Percentiles rank a stretch among this genome's conserved stretches.
Conservation (phyloP, 352 stramenopile species). For the Phytophthora cajani region DNA sequence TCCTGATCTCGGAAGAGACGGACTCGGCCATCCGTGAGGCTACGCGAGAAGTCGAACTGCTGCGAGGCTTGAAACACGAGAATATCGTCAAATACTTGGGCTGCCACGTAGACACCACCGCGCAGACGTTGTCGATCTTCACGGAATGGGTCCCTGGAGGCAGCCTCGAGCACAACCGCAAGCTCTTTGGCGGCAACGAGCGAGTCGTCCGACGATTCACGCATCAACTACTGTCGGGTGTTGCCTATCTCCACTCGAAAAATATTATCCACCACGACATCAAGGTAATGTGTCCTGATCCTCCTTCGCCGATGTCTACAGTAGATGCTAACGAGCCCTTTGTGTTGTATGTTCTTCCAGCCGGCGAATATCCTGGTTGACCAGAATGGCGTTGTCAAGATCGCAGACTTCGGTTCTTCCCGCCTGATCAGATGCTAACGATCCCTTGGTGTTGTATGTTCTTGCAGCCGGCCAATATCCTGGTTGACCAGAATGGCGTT, state of each 20-base stretch:
- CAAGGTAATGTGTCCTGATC: constrained; percentile 45
- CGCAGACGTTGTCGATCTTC: constrained; percentile 90
- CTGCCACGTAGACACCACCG: constrained; percentile 73
- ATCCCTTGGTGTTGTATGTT: not conserved
- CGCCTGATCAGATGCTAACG: constrained; percentile 37
- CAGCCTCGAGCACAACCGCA: constrained; percentile 81
- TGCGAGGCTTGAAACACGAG: constrained; percentile 86
- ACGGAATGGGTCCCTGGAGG: constrained; percentile 90
- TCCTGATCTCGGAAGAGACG: constrained; percentile 50
- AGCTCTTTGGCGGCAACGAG: constrained; percentile 83
- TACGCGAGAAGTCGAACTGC: constrained; percentile 86
- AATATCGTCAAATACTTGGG: constrained; percentile 95
- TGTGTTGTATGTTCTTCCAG: constrained; percentile 21
- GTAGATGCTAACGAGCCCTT: no score
- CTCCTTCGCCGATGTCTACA: no score
- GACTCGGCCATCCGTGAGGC: constrained; percentile 45
- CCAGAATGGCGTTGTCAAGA: constrained; percentile 93
- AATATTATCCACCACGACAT: constrained; percentile 86
- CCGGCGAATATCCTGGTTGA: constrained; percentile 95
- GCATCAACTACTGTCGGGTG: constrained; percentile 78
- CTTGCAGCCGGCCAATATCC: constrained; percentile 87
- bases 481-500: constrained; percentile 93
- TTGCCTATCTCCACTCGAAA: constrained; percentile 90
- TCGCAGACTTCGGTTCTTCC: constrained; percentile 95
- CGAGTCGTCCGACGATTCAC: constrained; percentile 78